Conservation (phyloP, 73 alveolate genomes). For the Tetrahymena elliotti region DNA sequence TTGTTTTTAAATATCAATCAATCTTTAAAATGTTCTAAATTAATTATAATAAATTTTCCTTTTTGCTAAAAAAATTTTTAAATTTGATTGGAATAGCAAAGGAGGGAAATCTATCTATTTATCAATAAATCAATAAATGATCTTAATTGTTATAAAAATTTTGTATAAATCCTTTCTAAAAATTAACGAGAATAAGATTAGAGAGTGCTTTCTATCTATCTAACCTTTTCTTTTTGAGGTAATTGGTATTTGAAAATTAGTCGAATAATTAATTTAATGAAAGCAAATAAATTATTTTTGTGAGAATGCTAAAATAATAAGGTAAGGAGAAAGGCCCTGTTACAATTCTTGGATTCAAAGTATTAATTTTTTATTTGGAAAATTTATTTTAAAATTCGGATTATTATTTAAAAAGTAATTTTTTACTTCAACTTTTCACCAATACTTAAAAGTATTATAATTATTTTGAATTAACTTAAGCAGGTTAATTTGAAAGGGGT, state of each 20-base stretch:
- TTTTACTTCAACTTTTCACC: not conserved
- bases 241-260: not conserved
- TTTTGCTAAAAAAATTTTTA: not conserved
- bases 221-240: not conserved
- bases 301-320: not conserved
- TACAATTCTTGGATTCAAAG: no score
- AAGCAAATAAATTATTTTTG: not conserved
- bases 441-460: no score
- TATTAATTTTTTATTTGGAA: not conserved
- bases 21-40: not conserved
- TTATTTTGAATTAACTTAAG: not conserved
- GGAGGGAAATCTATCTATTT: not conserved
- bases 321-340: not conserved
- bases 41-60: not conserved
- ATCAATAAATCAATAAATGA: no score
- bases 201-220: no score
- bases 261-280: not conserved
- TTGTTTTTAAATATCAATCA: not conserved
- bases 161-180: no score
- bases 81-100: not conserved
- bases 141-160: no score
- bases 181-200: not conserved
- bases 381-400: not conserved
- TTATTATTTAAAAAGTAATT: no score
- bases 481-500: not conserved